Conservation (phyloP, 2,329 filamentous ascomycete genomes). For the Botrytis fragariae region DNA sequence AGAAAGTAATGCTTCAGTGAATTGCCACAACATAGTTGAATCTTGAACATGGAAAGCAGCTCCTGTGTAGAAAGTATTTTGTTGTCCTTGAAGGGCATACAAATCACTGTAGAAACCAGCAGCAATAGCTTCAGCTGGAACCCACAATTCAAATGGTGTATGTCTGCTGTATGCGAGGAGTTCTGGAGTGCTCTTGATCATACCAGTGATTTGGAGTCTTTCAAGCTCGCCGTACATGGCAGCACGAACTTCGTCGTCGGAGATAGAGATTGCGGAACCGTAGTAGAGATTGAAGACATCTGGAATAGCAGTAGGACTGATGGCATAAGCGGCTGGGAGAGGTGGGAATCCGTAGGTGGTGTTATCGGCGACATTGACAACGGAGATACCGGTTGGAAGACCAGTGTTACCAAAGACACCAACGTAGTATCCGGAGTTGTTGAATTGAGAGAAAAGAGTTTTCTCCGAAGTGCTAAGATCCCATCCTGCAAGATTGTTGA, state of each 20-base stretch:
- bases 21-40: slow-evolving; percentile 37
- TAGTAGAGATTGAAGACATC: slow-evolving; percentile 23
- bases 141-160: slow-evolving; percentile 28
- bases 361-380: slow-evolving; percentile 35
- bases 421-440: slow-evolving; percentile 42
- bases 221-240: slow-evolving; percentile 24
- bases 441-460: slow-evolving; percentile 41
- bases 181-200: slow-evolving; percentile 18
- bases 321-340: slow-evolving; percentile 37
- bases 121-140: slow-evolving; percentile 39
- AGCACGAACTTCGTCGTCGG: slow-evolving; percentile 24
- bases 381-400: slow-evolving; percentile 31
- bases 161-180: slow-evolving; percentile 27
- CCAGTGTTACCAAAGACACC: slow-evolving; percentile 42
- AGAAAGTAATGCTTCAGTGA: slow-evolving; percentile 31
- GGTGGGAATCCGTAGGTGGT: slow-evolving; percentile 36
- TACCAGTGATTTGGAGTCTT: slow-evolving; percentile 19
- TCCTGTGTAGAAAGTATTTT: slow-evolving; percentile 48
- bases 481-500: slow-evolving; percentile 40
- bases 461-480: slow-evolving; percentile 41
- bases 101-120: slow-evolving; percentile 44
- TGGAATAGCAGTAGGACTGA: slow-evolving; percentile 30
- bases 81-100: slow-evolving; percentile 44
- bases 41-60: slow-evolving; percentile 41
- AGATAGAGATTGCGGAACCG: slow-evolving; percentile 21